phyloP scores from a whole-genome alignment of 1,284 basidiomycete species.

The Pseudozyma hubeiensis region DNA sequence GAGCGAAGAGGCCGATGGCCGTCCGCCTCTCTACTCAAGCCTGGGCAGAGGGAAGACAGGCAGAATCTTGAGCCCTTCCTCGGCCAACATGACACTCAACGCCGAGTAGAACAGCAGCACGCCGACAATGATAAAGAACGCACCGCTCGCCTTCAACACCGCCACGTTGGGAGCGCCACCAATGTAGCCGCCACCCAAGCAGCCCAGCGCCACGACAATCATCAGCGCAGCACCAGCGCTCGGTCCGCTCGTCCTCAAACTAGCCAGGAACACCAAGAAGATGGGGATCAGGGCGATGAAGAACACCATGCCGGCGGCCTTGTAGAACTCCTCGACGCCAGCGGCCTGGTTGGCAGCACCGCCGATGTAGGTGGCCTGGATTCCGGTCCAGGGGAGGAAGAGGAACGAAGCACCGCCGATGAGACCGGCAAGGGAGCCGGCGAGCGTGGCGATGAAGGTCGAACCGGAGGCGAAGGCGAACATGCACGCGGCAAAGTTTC shows the following conservation, averaged over 20 bases:
- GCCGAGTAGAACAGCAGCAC: slow-evolving; percentile 46
- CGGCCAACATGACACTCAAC: slow-evolving; percentile 40
- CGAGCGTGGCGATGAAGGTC: slow-evolving; percentile 50
- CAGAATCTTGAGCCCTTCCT: slow-evolving; percentile 49
- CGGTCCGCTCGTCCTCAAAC: slow-evolving; percentile 39
- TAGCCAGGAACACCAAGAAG: slow-evolving; percentile 50
- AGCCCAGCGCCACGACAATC: slow-evolving; percentile 44
- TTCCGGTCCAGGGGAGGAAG: slow-evolving; percentile 59
- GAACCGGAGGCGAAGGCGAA: slow-evolving; percentile 53
- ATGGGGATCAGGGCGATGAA: slow-evolving; percentile 55
- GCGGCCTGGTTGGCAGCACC: slow-evolving; percentile 16
- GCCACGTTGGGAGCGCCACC: slow-evolving; percentile 12
- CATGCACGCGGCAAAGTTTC: slow-evolving; percentile 54
- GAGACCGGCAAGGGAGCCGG: slow-evolving; percentile 42
- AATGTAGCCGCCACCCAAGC: slow-evolving; percentile 36
- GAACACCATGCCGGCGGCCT: slow-evolving; percentile 35
- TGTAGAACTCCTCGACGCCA: slow-evolving; percentile 33
- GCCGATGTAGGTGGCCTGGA: slow-evolving; percentile 44
- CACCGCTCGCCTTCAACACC: slow-evolving; percentile 38
- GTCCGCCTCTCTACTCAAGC: slow-evolving; percentile 32
- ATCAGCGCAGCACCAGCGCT: slow-evolving; percentile 27
- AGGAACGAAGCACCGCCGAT: slow-evolving; percentile 40
- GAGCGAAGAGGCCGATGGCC: no score
- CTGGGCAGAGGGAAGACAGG: slow-evolving; percentile 54
- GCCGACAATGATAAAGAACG: slow-evolving; percentile 49